Evolutionary conservation across 345 rosid species (phyloP).

Genomic region (Citrus mangshanensis): DNA sequence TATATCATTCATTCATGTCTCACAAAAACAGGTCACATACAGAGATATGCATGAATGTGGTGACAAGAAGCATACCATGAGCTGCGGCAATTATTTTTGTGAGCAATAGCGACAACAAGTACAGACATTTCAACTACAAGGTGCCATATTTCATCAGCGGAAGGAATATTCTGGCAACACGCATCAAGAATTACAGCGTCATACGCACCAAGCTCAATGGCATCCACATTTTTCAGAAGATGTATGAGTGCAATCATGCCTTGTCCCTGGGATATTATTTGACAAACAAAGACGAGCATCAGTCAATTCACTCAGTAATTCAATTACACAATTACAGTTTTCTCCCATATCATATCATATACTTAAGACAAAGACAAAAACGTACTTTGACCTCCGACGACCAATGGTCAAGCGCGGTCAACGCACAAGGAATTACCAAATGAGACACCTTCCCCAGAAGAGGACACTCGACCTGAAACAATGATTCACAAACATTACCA

Average conservation of each 20-base stretch:
- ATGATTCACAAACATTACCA: background rate
- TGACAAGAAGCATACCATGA: constrained; percentile 46
- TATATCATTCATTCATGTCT: background rate
- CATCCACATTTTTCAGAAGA: constrained; percentile 58
- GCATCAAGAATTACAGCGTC: constrained; percentile 85
- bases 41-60: background rate
- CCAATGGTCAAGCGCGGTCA: constrained; percentile 93
- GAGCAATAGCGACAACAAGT: constrained; percentile 51
- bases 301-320: background rate
- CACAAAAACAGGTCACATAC: background rate
- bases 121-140: constrained; percentile 80
- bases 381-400: constrained; percentile 85
- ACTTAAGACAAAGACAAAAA: background rate
- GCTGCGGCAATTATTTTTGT: constrained; percentile 65
- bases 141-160: constrained; percentile 75
- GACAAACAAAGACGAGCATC: constrained; percentile 17
- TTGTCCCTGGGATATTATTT: constrained; percentile 60
- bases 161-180: constrained; percentile 82
- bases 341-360: too few relatives aligned
- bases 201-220: constrained; percentile 50
- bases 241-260: constrained; percentile 75
- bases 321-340: background rate
- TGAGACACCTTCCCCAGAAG: constrained; percentile 54
- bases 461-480: constrained; percentile 52
- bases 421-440: constrained; percentile 85